Base-by-base conservation (phyloP, 441 rosid genomes). In the Theobroma grandiflorum region DNA sequence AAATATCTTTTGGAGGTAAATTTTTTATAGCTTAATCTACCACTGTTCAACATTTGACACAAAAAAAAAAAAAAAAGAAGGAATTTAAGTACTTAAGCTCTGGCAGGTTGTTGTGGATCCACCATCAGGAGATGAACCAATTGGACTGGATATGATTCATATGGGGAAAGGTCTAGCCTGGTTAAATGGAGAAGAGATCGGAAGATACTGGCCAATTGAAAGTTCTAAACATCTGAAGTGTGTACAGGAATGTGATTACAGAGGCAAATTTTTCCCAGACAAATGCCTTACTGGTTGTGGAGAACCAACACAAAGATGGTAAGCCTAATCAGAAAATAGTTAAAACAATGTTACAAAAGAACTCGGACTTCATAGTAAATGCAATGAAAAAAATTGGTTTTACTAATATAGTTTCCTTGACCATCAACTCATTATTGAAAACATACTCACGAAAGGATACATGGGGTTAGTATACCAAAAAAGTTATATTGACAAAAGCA, bases 121-220 rank as follows among this genome's bases (percentile, higher is more conserved):
- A 81, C 99, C 99, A 68, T 75, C 89, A 2, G 98, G 99, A 37
- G 82, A 88, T 91, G 99, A 95, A 82, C 99, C 99, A 0, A 79
- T 92, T 22, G 99, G 96, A 77, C 81, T 95, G 65, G 99, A 97
- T 81, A 94, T 97, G 99, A 70, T 94, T 69, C 83, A 88, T 74
- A 92, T 95, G 99, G 99, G 99, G 62, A 97, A 97, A 90, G 99
- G 99, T 52, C 89, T 90, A 83, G 99, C 98, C 55, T 95, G 99
- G 99, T 84, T 97, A 86, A 95, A 97, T 57, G 99, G 99, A 8
- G 95, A 95, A 89, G 92, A 91, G 83, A 94, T 97, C 58, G 99
- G 99, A 81, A 93, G 98, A 87, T 97, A 90, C 83, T 97, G 95
- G 96, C 95, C 93, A 3, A 87, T 90, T 80, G 79, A 81, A 71